A percentile compares a stretch with the other conserved stretches of the same genome.
Conservation (phyloP, 139 green algal species). For the Chlorella sp. region DNA sequence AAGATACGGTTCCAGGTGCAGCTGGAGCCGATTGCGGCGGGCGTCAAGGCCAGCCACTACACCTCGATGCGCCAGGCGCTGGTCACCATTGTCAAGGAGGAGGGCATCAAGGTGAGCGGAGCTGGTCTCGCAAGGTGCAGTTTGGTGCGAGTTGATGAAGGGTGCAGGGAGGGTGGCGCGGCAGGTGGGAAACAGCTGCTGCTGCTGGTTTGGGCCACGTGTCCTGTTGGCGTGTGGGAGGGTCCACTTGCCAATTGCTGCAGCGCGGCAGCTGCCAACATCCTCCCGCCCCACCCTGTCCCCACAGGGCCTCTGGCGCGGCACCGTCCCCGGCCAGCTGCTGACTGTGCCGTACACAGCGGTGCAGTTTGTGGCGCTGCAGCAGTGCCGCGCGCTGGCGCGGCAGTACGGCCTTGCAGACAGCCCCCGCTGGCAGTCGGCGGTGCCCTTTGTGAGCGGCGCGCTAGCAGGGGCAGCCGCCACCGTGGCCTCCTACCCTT, state of each 20-base stretch:
- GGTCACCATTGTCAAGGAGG: conserved; percentile 86
- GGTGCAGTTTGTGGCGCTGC: conserved; percentile 96
- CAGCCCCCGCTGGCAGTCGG: conserved; percentile 15
- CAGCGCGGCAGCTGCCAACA: neutral
- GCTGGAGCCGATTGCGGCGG: conserved; percentile 46
- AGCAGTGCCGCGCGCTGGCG: conserved; percentile 68
- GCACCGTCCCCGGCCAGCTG: conserved; percentile 92
- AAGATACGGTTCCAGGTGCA: conserved; percentile 97
- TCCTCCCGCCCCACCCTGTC: neutral
- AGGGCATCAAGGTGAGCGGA: conserved; percentile 81
- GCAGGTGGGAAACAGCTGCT: neutral
- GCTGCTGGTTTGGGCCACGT: too few relatives aligned
- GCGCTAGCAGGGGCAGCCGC: conserved; percentile 88
- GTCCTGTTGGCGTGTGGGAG: neutral
- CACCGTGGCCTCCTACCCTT: conserved; percentile 96
- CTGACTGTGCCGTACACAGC: conserved; percentile 97
- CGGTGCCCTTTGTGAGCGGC: conserved; percentile 89
- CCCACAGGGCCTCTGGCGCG: conserved; percentile 92
- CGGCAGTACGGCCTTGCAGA: conserved; percentile 3
- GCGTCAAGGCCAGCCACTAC: conserved; percentile 80
- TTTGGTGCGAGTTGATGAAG: neutral
- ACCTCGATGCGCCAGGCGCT: conserved; percentile 87
- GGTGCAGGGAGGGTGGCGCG: neutral
- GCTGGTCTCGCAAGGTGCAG: neutral
- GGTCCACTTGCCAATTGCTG: neutral